Conservation (phyloP, 306 rosid genomes). For the Acacia melanoxylon region DNA sequence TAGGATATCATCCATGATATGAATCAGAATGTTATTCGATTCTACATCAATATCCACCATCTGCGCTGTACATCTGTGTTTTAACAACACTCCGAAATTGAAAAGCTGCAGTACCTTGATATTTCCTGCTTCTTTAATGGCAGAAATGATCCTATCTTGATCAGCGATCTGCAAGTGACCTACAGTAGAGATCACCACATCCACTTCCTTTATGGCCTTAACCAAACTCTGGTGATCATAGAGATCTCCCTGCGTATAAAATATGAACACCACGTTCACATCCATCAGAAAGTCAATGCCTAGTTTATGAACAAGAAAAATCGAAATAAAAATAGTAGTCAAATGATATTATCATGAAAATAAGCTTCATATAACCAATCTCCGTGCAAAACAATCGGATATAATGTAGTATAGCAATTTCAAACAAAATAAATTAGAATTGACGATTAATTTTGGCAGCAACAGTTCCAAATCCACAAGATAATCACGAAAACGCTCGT, state of each 20-base stretch:
- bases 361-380: not conserved
- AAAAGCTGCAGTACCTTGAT: conserved; percentile 54
- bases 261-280: not conserved
- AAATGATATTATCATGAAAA: not conserved
- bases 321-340: not conserved
- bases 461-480: not conserved
- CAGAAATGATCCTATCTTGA: conserved; percentile 74
- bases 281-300: not conserved
- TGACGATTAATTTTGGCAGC: not conserved
- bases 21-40: too few relatives aligned
- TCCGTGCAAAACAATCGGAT: not conserved
- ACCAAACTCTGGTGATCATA: conserved; percentile 73
- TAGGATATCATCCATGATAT: too few relatives aligned
- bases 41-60: too few relatives aligned
- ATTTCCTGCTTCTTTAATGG: conserved; percentile 77
- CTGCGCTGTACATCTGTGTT: too few relatives aligned
- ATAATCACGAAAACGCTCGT: not conserved
- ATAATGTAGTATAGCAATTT: not conserved
- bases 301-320: too few relatives aligned
- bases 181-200: conserved; percentile 71
- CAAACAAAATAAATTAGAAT: not conserved
- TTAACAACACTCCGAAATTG: not conserved
- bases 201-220: conserved; percentile 73
- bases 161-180: conserved; percentile 46
- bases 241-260: conserved; percentile 61